Evolutionary conservation across 257 asterid species (phyloP).

Genomic region (Solanum clarkiae): DNA sequence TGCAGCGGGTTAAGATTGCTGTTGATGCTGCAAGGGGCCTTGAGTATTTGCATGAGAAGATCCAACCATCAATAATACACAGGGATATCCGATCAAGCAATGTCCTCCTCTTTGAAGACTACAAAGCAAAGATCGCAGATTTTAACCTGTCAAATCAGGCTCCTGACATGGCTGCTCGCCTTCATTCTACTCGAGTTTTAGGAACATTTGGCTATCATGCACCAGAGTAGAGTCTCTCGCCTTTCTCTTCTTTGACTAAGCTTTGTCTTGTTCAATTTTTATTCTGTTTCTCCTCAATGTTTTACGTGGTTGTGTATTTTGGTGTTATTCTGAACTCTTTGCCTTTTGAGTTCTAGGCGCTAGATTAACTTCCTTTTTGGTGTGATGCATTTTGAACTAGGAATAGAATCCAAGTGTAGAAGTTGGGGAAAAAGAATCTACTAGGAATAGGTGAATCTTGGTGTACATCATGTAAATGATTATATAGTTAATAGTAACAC

Average conservation of each 20-base stretch:
- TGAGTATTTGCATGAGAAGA: slow-evolving; percentile 90
- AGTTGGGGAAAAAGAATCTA: background rate
- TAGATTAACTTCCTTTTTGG: background rate
- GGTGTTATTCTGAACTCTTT: background rate
- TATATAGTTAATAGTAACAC: background rate
- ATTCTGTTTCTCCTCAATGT: background rate
- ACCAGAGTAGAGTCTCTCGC: slow-evolving; percentile 62
- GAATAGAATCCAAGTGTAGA: background rate
- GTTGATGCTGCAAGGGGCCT: slow-evolving; percentile 98
- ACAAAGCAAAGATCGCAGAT: slow-evolving; percentile 85
- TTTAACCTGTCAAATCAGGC: slow-evolving; percentile 96
- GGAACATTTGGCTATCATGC: slow-evolving; percentile 99
- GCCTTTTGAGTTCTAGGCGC: background rate
- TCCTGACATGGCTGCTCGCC: slow-evolving; percentile 99
- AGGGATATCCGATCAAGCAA: slow-evolving; percentile 98
- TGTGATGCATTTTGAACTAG: background rate
- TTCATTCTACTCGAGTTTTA: slow-evolving; percentile 93
- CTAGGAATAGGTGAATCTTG: background rate
- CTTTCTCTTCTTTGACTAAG: background rate
- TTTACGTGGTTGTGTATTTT: background rate
- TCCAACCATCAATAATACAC: slow-evolving; percentile 74
- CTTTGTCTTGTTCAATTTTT: background rate
- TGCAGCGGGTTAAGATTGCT: slow-evolving; percentile 88
- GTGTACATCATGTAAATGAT: background rate
- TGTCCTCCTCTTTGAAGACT: slow-evolving; percentile 89